phyloP scores from a whole-genome alignment of 2,329 filamentous ascomycete species.

The Neurospora sp. region DNA sequence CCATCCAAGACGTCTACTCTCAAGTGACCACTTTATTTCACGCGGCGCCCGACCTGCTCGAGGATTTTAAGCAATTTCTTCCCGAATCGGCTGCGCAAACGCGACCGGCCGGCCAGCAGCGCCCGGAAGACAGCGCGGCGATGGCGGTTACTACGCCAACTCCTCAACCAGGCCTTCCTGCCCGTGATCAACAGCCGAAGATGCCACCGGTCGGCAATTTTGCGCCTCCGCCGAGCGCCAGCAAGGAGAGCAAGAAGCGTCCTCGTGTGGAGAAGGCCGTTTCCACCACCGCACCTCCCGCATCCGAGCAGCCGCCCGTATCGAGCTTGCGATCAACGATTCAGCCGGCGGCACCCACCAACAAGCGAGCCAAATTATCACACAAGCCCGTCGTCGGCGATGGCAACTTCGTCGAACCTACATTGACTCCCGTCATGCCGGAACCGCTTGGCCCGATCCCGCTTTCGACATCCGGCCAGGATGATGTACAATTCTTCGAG shows the following conservation, averaged over 20 bases:
- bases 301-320: conserved; percentile 29
- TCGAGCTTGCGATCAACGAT: conserved; percentile 27
- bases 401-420: conserved; percentile 65
- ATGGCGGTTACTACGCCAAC: conserved; percentile 40
- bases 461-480: conserved; percentile 62
- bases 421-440: conserved; percentile 77
- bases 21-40: conserved; percentile 94
- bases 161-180: conserved; percentile 39
- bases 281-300: conserved; percentile 36
- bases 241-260: conserved; percentile 86
- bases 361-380: conserved; percentile 64
- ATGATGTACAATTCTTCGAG: conserved; percentile 91
- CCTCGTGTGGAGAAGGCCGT: conserved; percentile 50
- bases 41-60: conserved; percentile 83
- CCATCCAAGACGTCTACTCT: conserved; percentile 95
- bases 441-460: conserved; percentile 74
- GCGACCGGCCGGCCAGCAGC: conserved; percentile 47
- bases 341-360: conserved; percentile 22
- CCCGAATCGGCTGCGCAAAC: conserved; percentile 67
- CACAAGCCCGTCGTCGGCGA: conserved; percentile 51
- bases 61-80: conserved; percentile 98
- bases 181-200: conserved; percentile 53
- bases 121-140: conserved; percentile 57
- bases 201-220: conserved; percentile 95
- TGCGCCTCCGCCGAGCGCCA: conserved; percentile 68